Evolutionary conservation across 306 rosid species (phyloP), one percentile per base, ranked within the genome.

Genomic region (Quillaja saponaria): DNA sequence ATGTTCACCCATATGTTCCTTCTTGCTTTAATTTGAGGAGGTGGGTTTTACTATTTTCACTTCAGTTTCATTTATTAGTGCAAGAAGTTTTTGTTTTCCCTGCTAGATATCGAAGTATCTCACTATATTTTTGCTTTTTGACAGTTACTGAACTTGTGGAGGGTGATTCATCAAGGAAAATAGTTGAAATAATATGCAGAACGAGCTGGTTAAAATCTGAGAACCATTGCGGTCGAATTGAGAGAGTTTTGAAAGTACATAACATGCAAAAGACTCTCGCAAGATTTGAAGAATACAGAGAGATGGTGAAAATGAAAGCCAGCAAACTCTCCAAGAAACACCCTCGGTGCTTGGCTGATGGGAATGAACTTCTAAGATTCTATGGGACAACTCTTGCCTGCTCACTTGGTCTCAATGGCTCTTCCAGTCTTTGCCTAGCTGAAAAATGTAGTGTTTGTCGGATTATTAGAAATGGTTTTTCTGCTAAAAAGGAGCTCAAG

Each of bases 191-290:
- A 67, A 90, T 86, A 70, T 90, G 96, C 88, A 79, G 85, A 71
- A 80, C 95, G 0, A 86, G 88, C 80, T 86, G 86, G 88, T 70
- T 78, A 39, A 86, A 90, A 59, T 84, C 96, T 2, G 96, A 86
- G 63, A 86, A 82, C 71, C 82, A 80, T 34, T 71, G 84, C 58
- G 80, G 90, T 3, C 38, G 91, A 61, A 90, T 90, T 49, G 96
- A 91, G 64, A 78, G 96, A 70, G 96, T 90, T 18, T 64, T 90
- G 52, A 92, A 92, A 65, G 99, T 92, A 3, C 99, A 92, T 73
- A 92, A 92, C 80, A 92, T 89, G 99, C 99, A 92, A 49, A 89
- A 71, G 54, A 89, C 95, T 16, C 73, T 89, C n/a, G 90, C 95
- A 20, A 48, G 88, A 59, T 92, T 92, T 11, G 99, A 92, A 75